Conservation (phyloP, 148 eudicot genomes). For the Rhododendron ferrugineum region DNA sequence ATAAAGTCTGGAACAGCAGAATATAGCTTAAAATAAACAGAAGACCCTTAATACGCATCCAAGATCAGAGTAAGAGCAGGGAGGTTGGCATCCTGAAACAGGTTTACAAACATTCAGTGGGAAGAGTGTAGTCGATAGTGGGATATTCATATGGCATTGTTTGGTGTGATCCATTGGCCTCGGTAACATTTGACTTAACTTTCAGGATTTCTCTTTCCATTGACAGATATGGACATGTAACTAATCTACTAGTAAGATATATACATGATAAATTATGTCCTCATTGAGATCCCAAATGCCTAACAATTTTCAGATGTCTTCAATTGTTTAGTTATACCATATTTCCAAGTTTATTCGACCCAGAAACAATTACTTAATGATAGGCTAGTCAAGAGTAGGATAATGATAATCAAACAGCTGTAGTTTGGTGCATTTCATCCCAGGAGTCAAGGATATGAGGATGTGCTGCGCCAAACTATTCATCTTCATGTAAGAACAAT, state of each 20-base stretch:
- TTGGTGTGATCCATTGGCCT: not conserved
- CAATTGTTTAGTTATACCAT: not conserved
- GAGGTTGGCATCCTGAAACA: not conserved
- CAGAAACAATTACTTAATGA: not conserved
- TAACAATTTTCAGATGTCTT: not conserved
- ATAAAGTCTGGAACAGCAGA: not conserved
- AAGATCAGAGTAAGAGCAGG: not conserved
- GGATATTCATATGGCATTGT: not conserved
- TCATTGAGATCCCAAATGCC: not conserved
- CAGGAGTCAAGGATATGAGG: not conserved
- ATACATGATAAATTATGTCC: not conserved
- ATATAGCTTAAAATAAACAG: not conserved
- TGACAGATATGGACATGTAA: not conserved
- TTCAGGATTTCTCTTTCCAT: not conserved
- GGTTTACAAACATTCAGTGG: not conserved
- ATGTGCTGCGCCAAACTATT: not conserved
- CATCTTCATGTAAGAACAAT: not conserved
- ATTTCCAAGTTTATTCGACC: not conserved
- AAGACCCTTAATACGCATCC: not conserved
- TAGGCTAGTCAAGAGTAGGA: not conserved
- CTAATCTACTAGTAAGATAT: not conserved
- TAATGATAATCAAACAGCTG: not conserved
- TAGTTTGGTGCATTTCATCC: not conserved
- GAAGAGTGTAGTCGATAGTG: not conserved
- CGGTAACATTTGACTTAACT: not conserved